Base-by-base conservation (phyloP, 345 rosid species). In the Eucalyptus cloeziana region DNA sequence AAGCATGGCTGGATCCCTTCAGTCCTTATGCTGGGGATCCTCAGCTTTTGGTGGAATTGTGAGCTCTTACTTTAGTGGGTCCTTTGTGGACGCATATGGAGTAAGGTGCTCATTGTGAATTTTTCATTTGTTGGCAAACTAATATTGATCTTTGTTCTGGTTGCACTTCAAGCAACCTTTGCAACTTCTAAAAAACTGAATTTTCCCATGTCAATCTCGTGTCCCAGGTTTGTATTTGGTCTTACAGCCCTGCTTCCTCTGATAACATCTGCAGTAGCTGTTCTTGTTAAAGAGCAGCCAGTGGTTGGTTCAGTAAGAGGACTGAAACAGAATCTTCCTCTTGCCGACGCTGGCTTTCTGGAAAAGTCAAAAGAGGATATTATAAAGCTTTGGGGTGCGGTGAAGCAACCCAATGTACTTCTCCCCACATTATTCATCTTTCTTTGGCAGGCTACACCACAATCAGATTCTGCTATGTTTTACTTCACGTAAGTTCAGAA, bases 401-500 rank as follows among this genome's bases (percentile, higher is more conserved):
- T 96, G 71, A 94, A 93, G 92, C 96, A 97, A 90, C 97, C 98
- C 14, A 94, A 93, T 90, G 98, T 97, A 80, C 95, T 95, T 87
- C 95, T 98, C 22, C 99, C 98, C 10, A 96, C 99, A 21, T 90
- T 96, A 44, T 98, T 98, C 90, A 93, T 98, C 86, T 97, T 98
- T 94, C 94, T 97, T 86, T 97, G 99, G 99, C 99, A 98, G 94
- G 96, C 99, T 90, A 98, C 99, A n/a, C 99, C 99, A 6, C 99
- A 95, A 16, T 98, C 99, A 43, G 99, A 98, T 88, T 95, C 98
- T 86, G 99, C 99, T 88, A 94, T 97, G 98, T 97, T 98, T 95
- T 97, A 94, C 94, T 98, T 97, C 96, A 95, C 98, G 99, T 97
- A 95, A 89, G 94, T 90, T 45, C 88, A 51, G 33, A 86, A 88